Conservation (phyloP, 768 basidiomycete species). For the Boletus rufocinnamomeus region DNA sequence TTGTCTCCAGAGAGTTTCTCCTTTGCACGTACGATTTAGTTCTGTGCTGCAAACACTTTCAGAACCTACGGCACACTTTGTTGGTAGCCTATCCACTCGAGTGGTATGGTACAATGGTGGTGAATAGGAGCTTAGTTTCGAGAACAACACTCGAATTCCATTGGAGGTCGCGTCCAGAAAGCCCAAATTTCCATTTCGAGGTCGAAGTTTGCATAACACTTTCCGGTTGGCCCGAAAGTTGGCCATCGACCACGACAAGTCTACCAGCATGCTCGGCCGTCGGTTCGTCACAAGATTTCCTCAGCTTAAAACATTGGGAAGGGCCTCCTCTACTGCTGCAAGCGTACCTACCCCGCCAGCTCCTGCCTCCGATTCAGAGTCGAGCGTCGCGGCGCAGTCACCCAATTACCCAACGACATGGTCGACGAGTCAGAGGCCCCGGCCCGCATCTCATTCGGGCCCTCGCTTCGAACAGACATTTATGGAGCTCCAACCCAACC, state of each 20-base stretch:
- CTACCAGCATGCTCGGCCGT: constrained; percentile 31
- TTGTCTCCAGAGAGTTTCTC: too few relatives aligned
- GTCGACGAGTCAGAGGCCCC: constrained; percentile 80
- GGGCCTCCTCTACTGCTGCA: constrained; percentile 29
- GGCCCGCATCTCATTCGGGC: constrained; percentile 57
- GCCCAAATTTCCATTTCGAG: too few relatives aligned
- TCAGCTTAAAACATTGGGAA: constrained; percentile 18
- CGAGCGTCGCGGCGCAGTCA: constrained; percentile 59
- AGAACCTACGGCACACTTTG: too few relatives aligned
- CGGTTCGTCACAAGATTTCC: constrained; percentile 24
- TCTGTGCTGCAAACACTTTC: too few relatives aligned
- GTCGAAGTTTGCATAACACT: constrained; percentile 12
- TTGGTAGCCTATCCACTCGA: too few relatives aligned
- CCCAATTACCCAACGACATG: constrained; percentile 84
- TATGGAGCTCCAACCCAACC: constrained; percentile 85
- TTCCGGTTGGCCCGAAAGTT: neutral
- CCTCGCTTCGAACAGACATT: constrained; percentile 93
- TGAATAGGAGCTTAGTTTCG: too few relatives aligned
- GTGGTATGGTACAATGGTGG: too few relatives aligned
- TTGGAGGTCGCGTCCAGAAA: too few relatives aligned
- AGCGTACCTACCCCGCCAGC: constrained; percentile 10
- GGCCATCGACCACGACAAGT: constrained; percentile 10
- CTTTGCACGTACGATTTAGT: too few relatives aligned
- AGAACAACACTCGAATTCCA: neutral
- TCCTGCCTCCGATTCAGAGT: constrained; percentile 22